phyloP scores from a whole-genome alignment of 257 asterid species.

The Avicennia marina region DNA sequence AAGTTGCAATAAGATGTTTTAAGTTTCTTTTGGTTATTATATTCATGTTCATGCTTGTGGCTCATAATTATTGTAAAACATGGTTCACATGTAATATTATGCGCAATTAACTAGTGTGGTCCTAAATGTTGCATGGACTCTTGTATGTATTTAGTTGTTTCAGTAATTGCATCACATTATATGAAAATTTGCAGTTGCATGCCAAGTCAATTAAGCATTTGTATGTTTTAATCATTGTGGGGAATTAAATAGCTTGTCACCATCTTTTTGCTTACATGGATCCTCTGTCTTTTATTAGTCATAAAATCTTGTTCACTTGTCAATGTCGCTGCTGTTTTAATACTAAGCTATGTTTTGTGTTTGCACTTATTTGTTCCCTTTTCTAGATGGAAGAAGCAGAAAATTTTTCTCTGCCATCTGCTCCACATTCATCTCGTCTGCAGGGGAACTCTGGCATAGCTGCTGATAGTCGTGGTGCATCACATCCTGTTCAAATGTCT shows the following conservation, averaged over 20 bases:
- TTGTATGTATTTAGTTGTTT: slow-evolving; percentile 1
- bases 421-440: slow-evolving; percentile 45
- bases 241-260: neutral
- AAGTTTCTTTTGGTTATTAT: neutral
- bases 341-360: neutral
- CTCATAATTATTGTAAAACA: slow-evolving; percentile 10
- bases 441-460: slow-evolving; percentile 39
- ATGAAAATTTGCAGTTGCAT: neutral
- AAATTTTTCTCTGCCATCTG: slow-evolving; percentile 42
- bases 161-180: neutral
- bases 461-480: slow-evolving; percentile 44
- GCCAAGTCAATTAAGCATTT: neutral
- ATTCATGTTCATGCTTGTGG: neutral
- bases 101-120: neutral
- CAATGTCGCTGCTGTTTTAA: slow-evolving; percentile 5
- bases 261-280: neutral
- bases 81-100: neutral
- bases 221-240: no score
- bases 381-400: slow-evolving; percentile 82
- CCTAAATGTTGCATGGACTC: neutral
- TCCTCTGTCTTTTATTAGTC: neutral
- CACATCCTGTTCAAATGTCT: slow-evolving; percentile 41
- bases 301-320: neutral
- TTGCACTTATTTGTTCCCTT: slow-evolving; percentile 9
- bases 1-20: neutral